Evolutionary conservation across 2,329 filamentous ascomycete genomes (phyloP).

Genomic region (Pestalotiopsis sp.): DNA sequence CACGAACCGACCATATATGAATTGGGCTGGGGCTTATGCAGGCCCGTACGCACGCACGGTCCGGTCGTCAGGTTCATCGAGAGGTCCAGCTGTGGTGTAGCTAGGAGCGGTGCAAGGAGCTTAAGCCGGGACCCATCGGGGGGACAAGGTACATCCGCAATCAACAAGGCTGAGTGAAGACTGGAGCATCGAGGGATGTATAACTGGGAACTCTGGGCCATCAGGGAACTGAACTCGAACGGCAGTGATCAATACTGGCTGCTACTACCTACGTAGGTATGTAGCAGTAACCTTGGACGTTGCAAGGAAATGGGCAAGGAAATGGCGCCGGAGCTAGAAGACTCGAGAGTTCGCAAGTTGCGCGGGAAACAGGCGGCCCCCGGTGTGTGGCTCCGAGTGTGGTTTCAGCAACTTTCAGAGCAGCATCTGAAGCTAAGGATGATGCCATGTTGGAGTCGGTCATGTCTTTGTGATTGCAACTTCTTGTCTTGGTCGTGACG

Average conservation of each 20-base stretch:
- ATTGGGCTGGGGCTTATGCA: conserved; percentile 10
- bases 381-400: neutral
- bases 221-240: neutral
- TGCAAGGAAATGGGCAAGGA: conserved; percentile 4
- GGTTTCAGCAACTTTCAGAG: neutral
- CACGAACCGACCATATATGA: conserved; percentile 2
- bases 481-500: neutral
- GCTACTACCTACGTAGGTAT: neutral
- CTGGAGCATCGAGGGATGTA: neutral
- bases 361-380: conserved; percentile 7
- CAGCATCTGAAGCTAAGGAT: neutral
- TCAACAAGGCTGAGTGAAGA: conserved; percentile 6
- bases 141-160: conserved; percentile 1
- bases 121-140: neutral
- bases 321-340: conserved; percentile 4
- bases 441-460: neutral
- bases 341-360: conserved; percentile 6
- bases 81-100: conserved; percentile 1
- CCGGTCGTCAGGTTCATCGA: neutral
- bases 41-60: conserved; percentile 2
- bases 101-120: neutral
- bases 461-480: neutral
- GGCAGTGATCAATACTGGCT: neutral
- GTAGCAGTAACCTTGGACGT: neutral
- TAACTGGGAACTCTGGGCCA: neutral